These are phyloP conservation scores for Alectoria sarmentosa DNA, from an alignment of 495 filamentous ascomycete species.

Conservation along the genomic window DNA sequence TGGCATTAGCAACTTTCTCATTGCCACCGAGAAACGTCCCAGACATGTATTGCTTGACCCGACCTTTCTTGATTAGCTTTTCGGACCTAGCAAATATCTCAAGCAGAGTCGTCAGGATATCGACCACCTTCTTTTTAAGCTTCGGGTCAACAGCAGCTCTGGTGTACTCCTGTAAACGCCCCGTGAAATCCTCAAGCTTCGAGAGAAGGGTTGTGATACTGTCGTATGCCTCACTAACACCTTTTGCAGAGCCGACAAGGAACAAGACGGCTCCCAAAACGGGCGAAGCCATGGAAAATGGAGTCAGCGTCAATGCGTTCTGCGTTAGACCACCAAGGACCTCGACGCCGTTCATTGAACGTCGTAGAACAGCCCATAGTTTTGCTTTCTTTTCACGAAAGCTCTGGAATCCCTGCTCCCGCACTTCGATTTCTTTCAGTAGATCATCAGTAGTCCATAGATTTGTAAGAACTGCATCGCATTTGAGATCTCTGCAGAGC, in stretches of 20 bases:
- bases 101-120: constrained; percentile 31
- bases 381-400: constrained; percentile 14
- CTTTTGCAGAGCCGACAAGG: constrained; percentile 32
- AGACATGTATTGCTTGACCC: constrained; percentile 26
- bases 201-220: constrained; percentile 30
- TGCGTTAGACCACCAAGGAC: constrained; percentile 29
- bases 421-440: background rate
- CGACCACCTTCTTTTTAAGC: constrained; percentile 28
- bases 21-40: constrained; percentile 30
- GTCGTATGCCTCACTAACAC: constrained; percentile 30
- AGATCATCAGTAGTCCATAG: constrained; percentile 8
- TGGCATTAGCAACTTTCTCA: constrained; percentile 25
- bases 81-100: constrained; percentile 33
- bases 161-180: constrained; percentile 29
- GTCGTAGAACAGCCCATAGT: constrained; percentile 6
- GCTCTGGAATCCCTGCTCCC: background rate
- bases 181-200: constrained; percentile 32
- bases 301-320: constrained; percentile 24
- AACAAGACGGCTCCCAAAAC: constrained; percentile 32
- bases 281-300: constrained; percentile 28
- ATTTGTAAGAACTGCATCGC: background rate
- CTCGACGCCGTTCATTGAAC: constrained; percentile 27
- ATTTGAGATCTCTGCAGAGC: constrained; percentile 8
- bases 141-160: constrained; percentile 24
- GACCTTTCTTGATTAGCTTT: constrained; percentile 28